These are phyloP conservation scores for Prunus fruticosa DNA, from an alignment of 306 rosid species.

Conservation along the genomic window DNA sequence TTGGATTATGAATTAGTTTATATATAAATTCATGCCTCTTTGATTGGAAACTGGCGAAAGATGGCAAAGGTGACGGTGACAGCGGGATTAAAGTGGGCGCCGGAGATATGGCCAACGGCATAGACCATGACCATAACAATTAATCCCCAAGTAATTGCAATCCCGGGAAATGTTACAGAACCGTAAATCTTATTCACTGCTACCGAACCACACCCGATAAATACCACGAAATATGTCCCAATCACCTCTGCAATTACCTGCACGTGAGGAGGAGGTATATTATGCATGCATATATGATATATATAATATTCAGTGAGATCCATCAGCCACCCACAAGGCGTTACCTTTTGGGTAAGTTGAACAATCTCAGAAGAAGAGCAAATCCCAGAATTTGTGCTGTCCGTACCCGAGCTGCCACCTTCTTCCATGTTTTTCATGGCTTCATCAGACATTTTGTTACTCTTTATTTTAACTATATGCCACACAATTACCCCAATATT, in stretches of 20 bases:
- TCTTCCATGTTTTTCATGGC: slow-evolving; percentile 36
- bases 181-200: slow-evolving; percentile 40
- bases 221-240: slow-evolving; percentile 58
- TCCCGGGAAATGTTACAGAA: slow-evolving; percentile 51
- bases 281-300: not conserved
- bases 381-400: not conserved
- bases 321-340: too few relatives aligned
- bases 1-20: not conserved
- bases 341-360: slow-evolving; percentile 49
- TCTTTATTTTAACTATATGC: not conserved
- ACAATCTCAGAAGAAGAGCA: slow-evolving; percentile 35
- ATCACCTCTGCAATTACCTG: slow-evolving; percentile 64
- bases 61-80: slow-evolving; percentile 55
- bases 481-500: not conserved
- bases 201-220: slow-evolving; percentile 56
- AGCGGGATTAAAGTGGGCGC: slow-evolving; percentile 63
- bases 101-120: slow-evolving; percentile 63
- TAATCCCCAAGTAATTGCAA: slow-evolving; percentile 47
- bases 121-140: slow-evolving; percentile 50
- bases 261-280: not conserved
- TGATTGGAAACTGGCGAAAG: slow-evolving; percentile 42
- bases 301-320: not conserved
- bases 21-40: slow-evolving; percentile 25
- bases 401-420: not conserved
- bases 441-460: slow-evolving; percentile 27